phyloP scores from a whole-genome alignment of 192 early-diverging fungal genomes.

The Coemansia sp. region DNA sequence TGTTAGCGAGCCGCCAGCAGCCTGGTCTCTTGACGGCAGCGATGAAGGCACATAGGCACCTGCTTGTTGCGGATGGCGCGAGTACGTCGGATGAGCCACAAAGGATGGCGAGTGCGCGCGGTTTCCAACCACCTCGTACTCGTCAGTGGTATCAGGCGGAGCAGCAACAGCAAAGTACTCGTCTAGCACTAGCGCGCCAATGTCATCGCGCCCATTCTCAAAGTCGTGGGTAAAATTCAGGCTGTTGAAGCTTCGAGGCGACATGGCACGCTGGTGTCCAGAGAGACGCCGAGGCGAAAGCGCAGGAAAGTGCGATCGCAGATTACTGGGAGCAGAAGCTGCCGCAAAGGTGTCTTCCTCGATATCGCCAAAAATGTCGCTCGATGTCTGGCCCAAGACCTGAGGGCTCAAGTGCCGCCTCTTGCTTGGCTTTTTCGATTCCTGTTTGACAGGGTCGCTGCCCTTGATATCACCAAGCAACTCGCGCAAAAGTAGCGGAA shows the following conservation, averaged over 20 bases:
- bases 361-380: conserved; percentile 48
- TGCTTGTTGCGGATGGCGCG: conserved; percentile 12
- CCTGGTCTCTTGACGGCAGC: conserved; percentile 5
- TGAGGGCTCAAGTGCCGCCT: conserved; percentile 17
- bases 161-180: conserved; percentile 48
- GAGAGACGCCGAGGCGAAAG: conserved; percentile 10
- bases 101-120: conserved; percentile 39
- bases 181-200: conserved; percentile 31
- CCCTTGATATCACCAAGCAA: conserved; percentile 24
- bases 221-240: conserved; percentile 46
- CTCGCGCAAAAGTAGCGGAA: conserved; percentile 28
- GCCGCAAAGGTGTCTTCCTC: conserved; percentile 46
- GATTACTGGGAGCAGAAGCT: not conserved
- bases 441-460: not conserved
- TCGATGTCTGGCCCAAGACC: conserved; percentile 29
- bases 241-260: conserved; percentile 15
- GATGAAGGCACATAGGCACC: not conserved
- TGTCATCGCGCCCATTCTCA: conserved; percentile 46
- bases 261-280: conserved; percentile 6
- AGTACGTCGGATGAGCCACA: conserved; percentile 37
- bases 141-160: conserved; percentile 31
- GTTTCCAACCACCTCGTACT: conserved; percentile 51
- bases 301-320: not conserved
- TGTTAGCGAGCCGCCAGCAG: not conserved
- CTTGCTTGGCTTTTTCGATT: not conserved